Base-by-base conservation (phyloP, 169 alveolate genomes). In the Theileria equi region DNA sequence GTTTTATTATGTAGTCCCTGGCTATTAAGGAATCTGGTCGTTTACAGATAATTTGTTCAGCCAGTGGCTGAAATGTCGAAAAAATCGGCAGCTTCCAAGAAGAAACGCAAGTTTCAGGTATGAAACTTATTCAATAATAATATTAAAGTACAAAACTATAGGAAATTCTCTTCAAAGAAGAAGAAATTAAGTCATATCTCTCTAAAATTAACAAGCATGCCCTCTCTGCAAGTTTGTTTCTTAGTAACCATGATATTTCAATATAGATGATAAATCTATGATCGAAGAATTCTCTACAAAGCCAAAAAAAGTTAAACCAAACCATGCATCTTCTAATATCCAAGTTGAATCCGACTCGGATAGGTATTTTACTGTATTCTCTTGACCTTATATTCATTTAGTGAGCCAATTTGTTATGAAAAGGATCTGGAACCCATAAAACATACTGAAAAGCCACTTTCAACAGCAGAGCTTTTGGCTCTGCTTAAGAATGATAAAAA, bases 141-240 rank as follows among this genome's bases (percentile, higher is more conserved):
- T 36, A 2, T 32, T 34, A 25, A 3, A n/a, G 21, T 21, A 57
- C 17, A 23, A 25, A 32, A 25, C 7, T 52, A 1, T 26, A 29
- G 25, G 87, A 47, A 32, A 43, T 16, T 3, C 5, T 7, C 0
- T 54, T 47, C 32, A 57, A 55, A 35, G 17, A 32, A 10, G 48
- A 78, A 23, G 86, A 32, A 23, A 49, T 57, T 5, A 23, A 13
- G 26, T 17, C 25, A 17, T 71, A 71, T 17, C 19, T 66, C 11
- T n/a, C 21, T 16, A 54, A 71, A 23, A 32, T 32, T 31, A 67
- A 38, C 28, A 34, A 53, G 25, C 41, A 21, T 16, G 43, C 41
- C 36, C 16, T 78, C 36, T 63, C 74, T 43, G 41, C 48, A 64
- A 31, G 81, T 70, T 31, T 35, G n/a, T 1, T 19, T 16, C n/a